Percentiles rank a stretch among this genome's conserved stretches.
Conservation (phyloP, 192 early-diverging fungal species). For the Anaeromyces robustus region DNA sequence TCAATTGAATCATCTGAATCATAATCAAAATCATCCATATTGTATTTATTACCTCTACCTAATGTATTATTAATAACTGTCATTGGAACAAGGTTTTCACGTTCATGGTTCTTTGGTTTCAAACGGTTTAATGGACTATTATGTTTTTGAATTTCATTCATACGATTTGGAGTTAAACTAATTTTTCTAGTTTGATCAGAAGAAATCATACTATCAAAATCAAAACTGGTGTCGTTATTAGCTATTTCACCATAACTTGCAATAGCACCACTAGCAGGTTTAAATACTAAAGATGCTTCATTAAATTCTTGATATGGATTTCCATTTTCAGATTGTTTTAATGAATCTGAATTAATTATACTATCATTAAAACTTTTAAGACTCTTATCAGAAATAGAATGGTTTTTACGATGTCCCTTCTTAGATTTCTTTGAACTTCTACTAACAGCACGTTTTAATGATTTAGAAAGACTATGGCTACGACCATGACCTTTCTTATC, state of each 20-base stretch:
- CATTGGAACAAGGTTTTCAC: not conserved
- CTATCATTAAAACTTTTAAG: too few species aligned
- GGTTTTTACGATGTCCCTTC: not conserved
- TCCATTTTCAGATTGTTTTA: too few species aligned
- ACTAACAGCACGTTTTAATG: not conserved
- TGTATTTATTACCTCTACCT: not conserved
- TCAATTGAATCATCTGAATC: not conserved
- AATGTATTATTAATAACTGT: not conserved
- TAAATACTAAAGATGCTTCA: not conserved
- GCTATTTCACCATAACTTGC: not conserved
- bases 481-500: not conserved
- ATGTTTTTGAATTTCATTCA: not conserved
- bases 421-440: not conserved
- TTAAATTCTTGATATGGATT: not conserved
- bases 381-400: not conserved
- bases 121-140: not conserved
- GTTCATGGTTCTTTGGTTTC: not conserved
- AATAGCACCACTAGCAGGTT: not conserved
- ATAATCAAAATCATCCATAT: not conserved
- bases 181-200: not conserved
- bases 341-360: too few species aligned
- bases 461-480: not conserved
- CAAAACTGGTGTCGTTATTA: not conserved
- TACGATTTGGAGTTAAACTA: not conserved
- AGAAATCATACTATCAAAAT: not conserved